A percentile compares a stretch with the other conserved stretches of the same genome.
phyloP scores from a whole-genome alignment of 2,329 filamentous ascomycete species.

The Penicillium sp. region DNA sequence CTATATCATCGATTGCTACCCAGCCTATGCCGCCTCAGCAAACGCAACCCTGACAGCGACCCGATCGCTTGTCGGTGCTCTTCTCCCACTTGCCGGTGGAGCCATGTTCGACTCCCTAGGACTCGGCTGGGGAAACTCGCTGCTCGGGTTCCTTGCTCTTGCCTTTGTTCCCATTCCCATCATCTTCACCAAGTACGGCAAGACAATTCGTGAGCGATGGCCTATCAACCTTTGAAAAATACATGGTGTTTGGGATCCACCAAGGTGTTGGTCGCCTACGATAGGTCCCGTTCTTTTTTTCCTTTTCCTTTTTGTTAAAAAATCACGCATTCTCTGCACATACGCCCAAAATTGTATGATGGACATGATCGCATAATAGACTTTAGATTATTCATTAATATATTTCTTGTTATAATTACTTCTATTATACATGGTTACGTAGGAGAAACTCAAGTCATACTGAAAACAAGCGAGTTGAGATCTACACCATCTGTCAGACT shows the following conservation, averaged over 20 bases:
- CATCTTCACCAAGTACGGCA: constrained; percentile 9
- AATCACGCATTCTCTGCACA: neutral
- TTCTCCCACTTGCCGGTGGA: constrained; percentile 21
- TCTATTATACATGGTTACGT: neutral
- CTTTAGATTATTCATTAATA: neutral
- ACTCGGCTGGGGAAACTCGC: constrained; percentile 22
- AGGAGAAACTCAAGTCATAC: neutral
- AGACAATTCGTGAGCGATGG: constrained; percentile 15
- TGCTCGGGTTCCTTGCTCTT: constrained; percentile 21
- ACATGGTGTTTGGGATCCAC: neutral
- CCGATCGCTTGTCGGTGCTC: constrained; percentile 45
- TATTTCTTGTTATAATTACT: neutral
- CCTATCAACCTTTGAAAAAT: constrained; percentile 13
- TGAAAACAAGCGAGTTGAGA: constrained; percentile 12
- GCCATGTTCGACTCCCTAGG: constrained; percentile 15
- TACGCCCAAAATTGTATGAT: neutral
- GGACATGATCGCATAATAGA: neutral
- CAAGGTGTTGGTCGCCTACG: neutral
- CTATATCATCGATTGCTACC: constrained; percentile 61
- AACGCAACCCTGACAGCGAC: constrained; percentile 58
- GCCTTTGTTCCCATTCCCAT: constrained; percentile 18
- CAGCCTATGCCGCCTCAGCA: constrained; percentile 48
- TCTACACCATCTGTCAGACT: constrained; percentile 23
- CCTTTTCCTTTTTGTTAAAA: neutral
- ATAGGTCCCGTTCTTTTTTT: neutral